Evolutionary conservation across 306 rosid genomes (phyloP), one percentile per base, ranked within the genome.

Genomic region (Acacia confusa): DNA sequence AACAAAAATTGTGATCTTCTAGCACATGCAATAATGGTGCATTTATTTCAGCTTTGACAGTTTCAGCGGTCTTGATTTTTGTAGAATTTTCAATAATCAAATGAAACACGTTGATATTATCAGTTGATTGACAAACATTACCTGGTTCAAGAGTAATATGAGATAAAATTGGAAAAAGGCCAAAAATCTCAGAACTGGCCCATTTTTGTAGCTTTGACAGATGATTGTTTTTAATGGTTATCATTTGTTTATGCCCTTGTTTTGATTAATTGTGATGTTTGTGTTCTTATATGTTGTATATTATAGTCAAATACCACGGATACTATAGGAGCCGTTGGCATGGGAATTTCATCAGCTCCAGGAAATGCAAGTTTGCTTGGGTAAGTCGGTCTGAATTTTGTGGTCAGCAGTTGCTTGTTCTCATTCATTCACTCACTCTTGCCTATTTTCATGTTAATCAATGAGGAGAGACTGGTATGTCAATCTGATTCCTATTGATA

Each of bases 311-410:
- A 86, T 79, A 78, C 91, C 19, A 90, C 87, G 73, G 98, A 93
- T 76, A 50, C 87, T 70, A 60, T 85, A 30, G 94, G 88, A 28
- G 84, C 75, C 69, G 73, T 85, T 14, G 83, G 92, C 83, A 47
- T 66, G 34, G 95, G 89, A 77, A 84, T 86, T 61, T 84, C 98
- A 52, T 87, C 93, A 72, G 68, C 84, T 74, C 93, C 94, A 22
- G 98, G 90, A 89, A 93, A 91, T 92, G 96, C 96, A 45, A 70
- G 99, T 84, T 89, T 95, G 84, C 95, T 95, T 72, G 99, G 98
- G 99, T 95, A 74, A 86, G 97, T 90, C 79, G 25, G 22, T 67
- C 47, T 63, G 27, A 40, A 66, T 40, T 72, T 53, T 19, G 9
- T 53, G 60, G 25, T 73, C 66, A 24, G 28, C 80, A 44, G 27